phyloP scores from a whole-genome alignment of 305 asterid species.

The Andrographis paniculata region DNA sequence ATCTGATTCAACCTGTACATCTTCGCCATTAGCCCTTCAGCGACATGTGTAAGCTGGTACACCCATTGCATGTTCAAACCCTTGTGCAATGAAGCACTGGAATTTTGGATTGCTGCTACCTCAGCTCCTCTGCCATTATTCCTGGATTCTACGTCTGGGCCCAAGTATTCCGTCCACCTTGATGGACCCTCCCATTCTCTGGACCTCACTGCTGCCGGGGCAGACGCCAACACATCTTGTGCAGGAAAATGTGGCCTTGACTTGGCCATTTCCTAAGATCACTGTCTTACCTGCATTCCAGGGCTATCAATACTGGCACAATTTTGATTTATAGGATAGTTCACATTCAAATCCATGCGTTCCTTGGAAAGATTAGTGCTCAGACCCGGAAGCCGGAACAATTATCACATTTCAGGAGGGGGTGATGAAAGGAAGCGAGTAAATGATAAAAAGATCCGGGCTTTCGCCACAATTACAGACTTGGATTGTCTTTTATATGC shows the following conservation, averaged over 20 bases:
- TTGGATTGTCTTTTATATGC: neutral
- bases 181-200: slow-evolving; percentile 87
- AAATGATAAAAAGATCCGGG: neutral
- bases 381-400: slow-evolving; percentile 11
- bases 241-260: slow-evolving; percentile 59
- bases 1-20: slow-evolving; percentile 90
- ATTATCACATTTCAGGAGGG: slow-evolving; percentile 15
- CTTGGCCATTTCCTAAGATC: slow-evolving; percentile 48
- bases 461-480: neutral
- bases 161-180: slow-evolving; percentile 94
- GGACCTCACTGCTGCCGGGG: slow-evolving; percentile 55
- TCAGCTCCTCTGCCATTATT: slow-evolving; percentile 54
- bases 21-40: slow-evolving; percentile 94
- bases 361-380: slow-evolving; percentile 2
- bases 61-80: slow-evolving; percentile 98
- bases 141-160: slow-evolving; percentile 54
- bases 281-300: slow-evolving; percentile 33
- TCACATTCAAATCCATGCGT: slow-evolving; percentile 15
- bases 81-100: slow-evolving; percentile 52
- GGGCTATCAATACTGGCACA: slow-evolving; percentile 7
- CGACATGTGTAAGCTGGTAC: slow-evolving; percentile 91
- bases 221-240: slow-evolving; percentile 58
- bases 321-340: slow-evolving; percentile 3
- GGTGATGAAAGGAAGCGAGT: no score
- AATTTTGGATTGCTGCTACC: slow-evolving; percentile 34